Evolutionary conservation across 805 yeast genomes (phyloP).

Genomic region (Yamadazyma paraphyllophila): DNA sequence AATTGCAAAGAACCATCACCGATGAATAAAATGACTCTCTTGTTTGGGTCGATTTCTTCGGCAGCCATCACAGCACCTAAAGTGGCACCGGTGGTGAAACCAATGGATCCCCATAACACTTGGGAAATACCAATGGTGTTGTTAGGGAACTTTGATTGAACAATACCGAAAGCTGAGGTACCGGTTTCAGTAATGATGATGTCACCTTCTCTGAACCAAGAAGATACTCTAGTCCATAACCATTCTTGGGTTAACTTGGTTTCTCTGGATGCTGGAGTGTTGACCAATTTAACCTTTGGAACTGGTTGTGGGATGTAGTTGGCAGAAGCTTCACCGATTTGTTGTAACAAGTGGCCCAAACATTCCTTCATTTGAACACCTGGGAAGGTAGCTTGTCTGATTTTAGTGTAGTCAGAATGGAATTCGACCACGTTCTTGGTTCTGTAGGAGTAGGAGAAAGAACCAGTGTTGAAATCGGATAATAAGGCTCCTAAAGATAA

Average conservation of each 20-base stretch:
- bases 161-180: constrained; percentile 71
- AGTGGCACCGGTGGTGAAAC: constrained; percentile 66
- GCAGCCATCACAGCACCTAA: constrained; percentile 70
- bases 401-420: constrained; percentile 42
- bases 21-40: constrained; percentile 63
- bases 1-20: constrained; percentile 78
- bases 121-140: constrained; percentile 66
- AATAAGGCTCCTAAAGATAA: constrained; percentile 38
- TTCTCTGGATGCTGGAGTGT: constrained; percentile 37
- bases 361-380: constrained; percentile 45
- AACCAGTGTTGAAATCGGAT: constrained; percentile 42
- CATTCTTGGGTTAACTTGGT: constrained; percentile 54
- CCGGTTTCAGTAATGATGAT: constrained; percentile 70
- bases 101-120: constrained; percentile 76
- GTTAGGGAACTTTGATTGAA: constrained; percentile 63
- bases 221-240: constrained; percentile 64
- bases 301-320: constrained; percentile 53
- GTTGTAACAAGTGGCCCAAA: constrained; percentile 41
- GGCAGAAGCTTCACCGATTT: constrained; percentile 36
- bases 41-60: constrained; percentile 57
- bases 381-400: constrained; percentile 39
- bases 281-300: constrained; percentile 49
- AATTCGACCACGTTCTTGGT: constrained; percentile 40
- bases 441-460: constrained; percentile 38
- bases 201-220: constrained; percentile 66